Conservation (phyloP, 2,329 filamentous ascomycete species). For the Paraphoma sp. region DNA sequence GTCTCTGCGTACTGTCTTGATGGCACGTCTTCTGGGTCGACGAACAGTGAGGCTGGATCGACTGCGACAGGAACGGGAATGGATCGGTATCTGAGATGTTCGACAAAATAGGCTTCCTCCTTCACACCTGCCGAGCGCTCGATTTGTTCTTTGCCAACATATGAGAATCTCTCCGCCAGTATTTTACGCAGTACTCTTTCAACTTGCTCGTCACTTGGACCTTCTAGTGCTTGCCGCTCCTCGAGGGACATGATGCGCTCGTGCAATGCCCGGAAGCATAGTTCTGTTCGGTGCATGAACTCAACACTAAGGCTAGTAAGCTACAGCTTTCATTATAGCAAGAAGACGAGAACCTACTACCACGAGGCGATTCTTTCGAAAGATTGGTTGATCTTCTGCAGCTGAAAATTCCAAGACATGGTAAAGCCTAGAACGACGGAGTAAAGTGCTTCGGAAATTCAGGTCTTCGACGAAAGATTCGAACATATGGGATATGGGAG, state of each 20-base stretch:
- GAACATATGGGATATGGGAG: background rate
- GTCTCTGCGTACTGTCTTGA: slow-evolving; percentile 36
- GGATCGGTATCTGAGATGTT: slow-evolving; percentile 14
- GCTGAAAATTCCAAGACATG: slow-evolving; percentile 42
- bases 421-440: background rate
- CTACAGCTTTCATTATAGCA: background rate
- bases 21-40: slow-evolving; percentile 38
- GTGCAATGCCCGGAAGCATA: slow-evolving; percentile 34
- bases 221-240: slow-evolving; percentile 25
- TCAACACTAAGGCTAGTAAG: slow-evolving; percentile 27
- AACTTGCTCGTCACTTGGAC: slow-evolving; percentile 42
- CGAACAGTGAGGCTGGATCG: slow-evolving; percentile 27
- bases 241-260: slow-evolving; percentile 36
- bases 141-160: slow-evolving; percentile 12
- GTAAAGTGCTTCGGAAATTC: too few relatives aligned
- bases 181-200: slow-evolving; percentile 46
- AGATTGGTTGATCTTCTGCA: slow-evolving; percentile 41
- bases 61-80: slow-evolving; percentile 25
- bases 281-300: slow-evolving; percentile 41
- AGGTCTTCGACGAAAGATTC: background rate
- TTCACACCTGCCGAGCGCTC: slow-evolving; percentile 13
- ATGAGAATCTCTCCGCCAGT: slow-evolving; percentile 37
- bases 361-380: slow-evolving; percentile 41
- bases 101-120: slow-evolving; percentile 25
- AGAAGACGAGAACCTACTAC: slow-evolving; percentile 31